Evolutionary conservation across 2,329 filamentous ascomycete genomes (phyloP), one percentile per base, ranked within the genome.

Genomic region (Rhynchosporium agropyri): DNA sequence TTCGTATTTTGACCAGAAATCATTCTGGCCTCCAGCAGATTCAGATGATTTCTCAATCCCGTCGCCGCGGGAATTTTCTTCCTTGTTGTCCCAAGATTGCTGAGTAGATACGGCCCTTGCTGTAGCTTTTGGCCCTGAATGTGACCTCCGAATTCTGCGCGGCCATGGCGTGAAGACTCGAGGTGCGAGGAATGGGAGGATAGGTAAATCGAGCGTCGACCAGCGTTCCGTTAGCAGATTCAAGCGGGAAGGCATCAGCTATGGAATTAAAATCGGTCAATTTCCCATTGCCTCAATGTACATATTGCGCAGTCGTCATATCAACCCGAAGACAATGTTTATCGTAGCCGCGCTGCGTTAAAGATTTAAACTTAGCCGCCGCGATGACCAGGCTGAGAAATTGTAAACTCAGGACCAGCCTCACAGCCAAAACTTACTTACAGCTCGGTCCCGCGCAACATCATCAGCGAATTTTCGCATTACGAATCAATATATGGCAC

Each of bases 131-230:
- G 46, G 26, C 28, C 15, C 43, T 54, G 54, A 48, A 61, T 48
- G 53, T 31, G 20, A 49, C n/a, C 54, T 48, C 20, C 42, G 20
- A n/a, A 20, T 20, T 15, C 28, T 45, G 42, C 31, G 31, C 26
- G 73, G 71, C 72, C 74, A 75, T 73, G 71, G 68, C 63, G 69
- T 60, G 48, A 74, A 74, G 28, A 73, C 67, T 69, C 73, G 63
- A 46, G 73, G 73, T 31, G 72, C 71, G 29, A 74, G 68, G 60
- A 74, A 75, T 13, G 70, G 73, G 31, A 74, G 68, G 15, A 74
- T 71, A 28, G 72, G 71, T 29, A 72, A 56, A 63, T 75, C 69
- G 57, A 68, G 61, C 46, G 68, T 61, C 64, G 69, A 67, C 70
- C 69, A 72, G 65, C 68, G 65, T 70, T 67, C 70, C 64, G 60